Percentiles rank a stretch among this genome's conserved stretches.
Evolutionary conservation across 2,329 filamentous ascomycete genomes (phyloP).

Genomic region (Aspergillus sp.): DNA sequence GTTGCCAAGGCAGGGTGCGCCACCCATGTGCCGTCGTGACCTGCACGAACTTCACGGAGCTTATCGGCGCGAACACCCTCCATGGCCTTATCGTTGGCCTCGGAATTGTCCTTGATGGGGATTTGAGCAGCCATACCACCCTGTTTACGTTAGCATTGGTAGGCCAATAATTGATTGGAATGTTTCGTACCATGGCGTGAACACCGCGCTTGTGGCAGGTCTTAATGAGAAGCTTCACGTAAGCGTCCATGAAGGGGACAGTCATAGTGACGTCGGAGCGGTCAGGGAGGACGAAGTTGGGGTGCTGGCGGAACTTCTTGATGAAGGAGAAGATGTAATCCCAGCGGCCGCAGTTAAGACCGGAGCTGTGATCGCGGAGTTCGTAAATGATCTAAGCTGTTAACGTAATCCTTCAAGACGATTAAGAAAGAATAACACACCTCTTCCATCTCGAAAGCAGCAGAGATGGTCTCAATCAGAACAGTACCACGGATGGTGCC

Average conservation of each 20-base stretch:
- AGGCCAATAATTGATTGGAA: background rate
- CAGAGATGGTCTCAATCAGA: conserved; percentile 95
- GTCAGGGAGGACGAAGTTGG: conserved; percentile 90
- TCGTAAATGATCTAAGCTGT: conserved; percentile 81
- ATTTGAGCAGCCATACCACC: conserved; percentile 98
- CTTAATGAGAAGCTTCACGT: conserved; percentile 96
- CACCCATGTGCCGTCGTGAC: conserved; percentile 97
- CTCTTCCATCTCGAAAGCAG: conserved; percentile 99
- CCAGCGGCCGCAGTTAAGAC: conserved; percentile 97
- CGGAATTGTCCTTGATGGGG: conserved; percentile 91
- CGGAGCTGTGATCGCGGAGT: conserved; percentile 91
- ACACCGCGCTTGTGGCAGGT: conserved; percentile 95
- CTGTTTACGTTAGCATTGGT: conserved; percentile 17
- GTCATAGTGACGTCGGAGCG: conserved; percentile 94
- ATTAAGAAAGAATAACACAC: background rate
- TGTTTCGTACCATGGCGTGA: conserved; percentile 75
- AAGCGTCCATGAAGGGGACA: conserved; percentile 96
- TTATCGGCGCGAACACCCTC: conserved; percentile 91
- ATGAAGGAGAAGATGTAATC: conserved; percentile 99
- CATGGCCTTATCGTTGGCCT: conserved; percentile 93
- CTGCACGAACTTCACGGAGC: conserved; percentile 89
- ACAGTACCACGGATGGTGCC: conserved; percentile 95
- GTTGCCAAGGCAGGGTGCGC: conserved; percentile 88
- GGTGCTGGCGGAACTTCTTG: conserved; percentile 97
- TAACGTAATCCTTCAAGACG: background rate